Evolutionary conservation across 768 basidiomycete genomes (phyloP), one percentile per base, ranked within the genome.

Genomic region (Termitomyces sp.): DNA sequence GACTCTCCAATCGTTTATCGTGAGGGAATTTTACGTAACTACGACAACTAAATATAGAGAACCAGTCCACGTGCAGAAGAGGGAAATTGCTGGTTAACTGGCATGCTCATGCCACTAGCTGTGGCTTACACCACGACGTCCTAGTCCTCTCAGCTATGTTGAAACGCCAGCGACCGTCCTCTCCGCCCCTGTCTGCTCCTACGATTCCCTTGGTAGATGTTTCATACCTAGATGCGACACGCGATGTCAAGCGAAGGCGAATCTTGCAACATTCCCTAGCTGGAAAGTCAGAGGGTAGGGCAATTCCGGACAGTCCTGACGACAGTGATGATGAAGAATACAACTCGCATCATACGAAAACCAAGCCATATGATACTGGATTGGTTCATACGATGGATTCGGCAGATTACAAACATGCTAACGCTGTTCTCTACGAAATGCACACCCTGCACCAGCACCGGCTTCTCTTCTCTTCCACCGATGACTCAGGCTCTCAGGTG

Each of bases 361-460:
- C 21, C 10, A 64, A 70, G 23, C 66, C 65, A 21, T 59, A 60
- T 41, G 68, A 69, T 28, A 61, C 67, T 49, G 59, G 55, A 35
- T 50, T 43, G 45, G 50, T 45, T 35, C 25, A 19, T 57, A 44
- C 54, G 37, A 30, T 48, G 28, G 68, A 67, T 47, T 49, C 63
- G 51, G 64, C 71, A 63, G 71, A 79, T 59, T 92, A 91, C 72
- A 79, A 79, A 65, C 71, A 74, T 32, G 73, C 80, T 55, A 92
- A 92, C 69, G 78, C 62, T 46, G 71, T 88, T 60, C 79, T 92
- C 37, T 83, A 86, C 55, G 83, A 90, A 63, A 67, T 91, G 51
- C 89, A 91, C 62, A 76, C 82, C 39, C 75, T 85, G 23, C 78
- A 87, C 61, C 82, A 86, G 53, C 85, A 88, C 63, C 78, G 88